These are phyloP conservation scores for Hirschioporus abietinus DNA, from an alignment of 768 basidiomycete species.

Conservation along the genomic window DNA sequence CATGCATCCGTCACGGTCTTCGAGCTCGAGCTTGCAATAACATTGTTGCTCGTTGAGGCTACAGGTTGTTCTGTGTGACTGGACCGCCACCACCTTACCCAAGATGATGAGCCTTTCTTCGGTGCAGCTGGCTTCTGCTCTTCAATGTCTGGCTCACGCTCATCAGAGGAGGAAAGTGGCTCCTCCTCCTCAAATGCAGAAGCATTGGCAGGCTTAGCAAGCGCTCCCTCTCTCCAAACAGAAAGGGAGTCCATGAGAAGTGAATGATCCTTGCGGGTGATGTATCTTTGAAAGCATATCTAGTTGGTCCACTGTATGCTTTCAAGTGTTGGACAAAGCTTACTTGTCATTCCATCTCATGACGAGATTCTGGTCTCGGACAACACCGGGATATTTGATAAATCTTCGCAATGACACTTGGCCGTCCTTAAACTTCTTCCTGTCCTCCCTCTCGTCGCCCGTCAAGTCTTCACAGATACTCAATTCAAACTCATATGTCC, in stretches of 20 bases:
- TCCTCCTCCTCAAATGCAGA: conserved; percentile 26
- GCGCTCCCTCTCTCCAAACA: conserved; percentile 53
- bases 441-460: conserved; percentile 40
- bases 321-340: conserved; percentile 22
- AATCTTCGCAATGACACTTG: conserved; percentile 63
- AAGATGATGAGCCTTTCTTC: conserved; percentile 57
- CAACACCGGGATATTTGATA: conserved; percentile 56
- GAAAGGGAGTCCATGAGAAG: conserved; percentile 71
- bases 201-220: conserved; percentile 19
- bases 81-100: conserved; percentile 82
- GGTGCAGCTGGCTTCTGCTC: conserved; percentile 20
- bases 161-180: conserved; percentile 20
- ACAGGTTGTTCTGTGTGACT: conserved; percentile 33
- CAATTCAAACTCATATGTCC: conserved; percentile 64
- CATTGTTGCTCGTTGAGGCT: neutral
- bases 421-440: conserved; percentile 50
- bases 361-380: conserved; percentile 60
- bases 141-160: conserved; percentile 32
- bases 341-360: conserved; percentile 70
- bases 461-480: conserved; percentile 47
- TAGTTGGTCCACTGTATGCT: neutral
- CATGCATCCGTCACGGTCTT: neutral
- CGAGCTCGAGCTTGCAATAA: neutral
- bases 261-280: conserved; percentile 70
- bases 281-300: conserved; percentile 45